Evolutionary conservation across 345 rosid genomes (phyloP).

Genomic region (Salix koriyanagi): DNA sequence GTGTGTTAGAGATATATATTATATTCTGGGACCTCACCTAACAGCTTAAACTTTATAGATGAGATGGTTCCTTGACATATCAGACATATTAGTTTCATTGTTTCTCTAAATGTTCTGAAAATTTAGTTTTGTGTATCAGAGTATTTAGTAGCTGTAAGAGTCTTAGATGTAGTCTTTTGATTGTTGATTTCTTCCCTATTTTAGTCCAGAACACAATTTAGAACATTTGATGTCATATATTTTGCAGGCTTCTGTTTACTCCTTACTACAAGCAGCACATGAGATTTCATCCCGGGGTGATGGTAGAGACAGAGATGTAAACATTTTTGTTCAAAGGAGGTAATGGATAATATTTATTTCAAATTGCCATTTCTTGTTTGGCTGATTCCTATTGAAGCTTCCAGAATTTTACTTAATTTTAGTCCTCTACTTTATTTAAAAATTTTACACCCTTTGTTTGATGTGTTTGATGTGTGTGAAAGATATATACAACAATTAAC

Average conservation of each 20-base stretch:
- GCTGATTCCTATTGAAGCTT: constrained; percentile 12
- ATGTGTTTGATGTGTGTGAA: neutral
- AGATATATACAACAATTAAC: neutral
- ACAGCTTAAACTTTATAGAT: too few relatives aligned
- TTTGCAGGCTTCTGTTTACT: constrained; percentile 77
- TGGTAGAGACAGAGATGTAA: constrained; percentile 65
- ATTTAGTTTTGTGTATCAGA: neutral
- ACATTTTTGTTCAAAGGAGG: constrained; percentile 82
- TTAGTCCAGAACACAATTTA: constrained; percentile 8
- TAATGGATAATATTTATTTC: constrained; percentile 20
- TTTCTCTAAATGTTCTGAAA: neutral
- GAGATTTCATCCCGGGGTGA: constrained; percentile 78
- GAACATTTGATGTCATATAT: constrained; percentile 29
- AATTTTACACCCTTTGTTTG: neutral
- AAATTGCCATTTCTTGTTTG: neutral
- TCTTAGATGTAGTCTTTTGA: neutral
- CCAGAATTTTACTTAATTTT: constrained; percentile 11
- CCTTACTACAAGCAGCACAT: constrained; percentile 79
- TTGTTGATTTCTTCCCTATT: neutral
- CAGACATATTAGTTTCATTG: neutral
- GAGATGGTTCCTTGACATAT: too few relatives aligned
- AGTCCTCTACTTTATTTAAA: neutral
- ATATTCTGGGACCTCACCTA: too few relatives aligned
- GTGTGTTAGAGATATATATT: too few relatives aligned
- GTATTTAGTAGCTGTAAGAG: neutral